phyloP scores from a whole-genome alignment of 805 yeast genomes.

The Alloascoidea hylecoeti region DNA sequence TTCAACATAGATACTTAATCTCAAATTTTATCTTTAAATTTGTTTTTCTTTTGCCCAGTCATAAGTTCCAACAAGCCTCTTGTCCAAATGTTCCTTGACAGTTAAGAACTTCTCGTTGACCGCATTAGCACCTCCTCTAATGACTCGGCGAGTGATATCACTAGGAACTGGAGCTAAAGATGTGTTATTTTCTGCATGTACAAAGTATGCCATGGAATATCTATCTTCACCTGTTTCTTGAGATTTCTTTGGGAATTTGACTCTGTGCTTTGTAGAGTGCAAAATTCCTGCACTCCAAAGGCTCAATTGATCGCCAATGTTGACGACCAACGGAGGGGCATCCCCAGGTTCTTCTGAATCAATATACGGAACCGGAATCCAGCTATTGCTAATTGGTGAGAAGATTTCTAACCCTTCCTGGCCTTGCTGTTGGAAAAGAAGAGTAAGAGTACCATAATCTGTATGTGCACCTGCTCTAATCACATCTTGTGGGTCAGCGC shows the following conservation, averaged over 20 bases:
- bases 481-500: constrained; percentile 31
- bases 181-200: constrained; percentile 60
- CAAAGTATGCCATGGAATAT: constrained; percentile 67
- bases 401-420: not conserved
- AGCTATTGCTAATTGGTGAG: not conserved
- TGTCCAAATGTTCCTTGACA: constrained; percentile 52
- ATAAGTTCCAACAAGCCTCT: constrained; percentile 55
- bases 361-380: not conserved
- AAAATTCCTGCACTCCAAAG: not conserved
- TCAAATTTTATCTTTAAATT: too few relatives aligned
- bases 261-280: not conserved
- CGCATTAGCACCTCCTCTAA: constrained; percentile 30
- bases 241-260: constrained; percentile 18
- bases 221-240: constrained; percentile 45
- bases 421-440: constrained; percentile 13
- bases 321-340: constrained; percentile 41
- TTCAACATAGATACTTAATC: too few relatives aligned
- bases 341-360: constrained; percentile 14
- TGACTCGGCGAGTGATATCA: constrained; percentile 22
- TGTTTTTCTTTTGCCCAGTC: too few relatives aligned
- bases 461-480: constrained; percentile 44
- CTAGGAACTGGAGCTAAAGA: constrained; percentile 64
- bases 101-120: constrained; percentile 35
- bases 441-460: not conserved
- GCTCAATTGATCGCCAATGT: not conserved